Percentiles rank a stretch among this genome's conserved stretches.
Evolutionary conservation across 768 basidiomycete genomes (phyloP).

Genomic region (Solioccasus polychromus): DNA sequence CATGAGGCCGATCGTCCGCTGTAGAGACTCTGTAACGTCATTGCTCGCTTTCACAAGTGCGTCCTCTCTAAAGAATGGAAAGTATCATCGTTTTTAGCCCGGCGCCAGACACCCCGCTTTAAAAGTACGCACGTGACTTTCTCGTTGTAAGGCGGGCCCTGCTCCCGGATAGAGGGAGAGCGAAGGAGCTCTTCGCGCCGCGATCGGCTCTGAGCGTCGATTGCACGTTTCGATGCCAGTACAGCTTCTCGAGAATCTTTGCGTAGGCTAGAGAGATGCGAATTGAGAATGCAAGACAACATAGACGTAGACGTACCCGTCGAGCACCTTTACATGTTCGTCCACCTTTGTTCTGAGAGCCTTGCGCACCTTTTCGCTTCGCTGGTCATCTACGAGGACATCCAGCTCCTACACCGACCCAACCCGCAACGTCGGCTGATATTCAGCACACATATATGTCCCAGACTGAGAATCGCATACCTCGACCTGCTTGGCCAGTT

Average conservation of each 20-base stretch:
- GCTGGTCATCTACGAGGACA: conserved; percentile 69
- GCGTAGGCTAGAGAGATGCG: conserved; percentile 44
- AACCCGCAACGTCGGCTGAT: neutral
- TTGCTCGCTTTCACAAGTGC: conserved; percentile 84
- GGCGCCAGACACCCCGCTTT: neutral
- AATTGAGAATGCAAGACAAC: neutral
- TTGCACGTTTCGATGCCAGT: conserved; percentile 68
- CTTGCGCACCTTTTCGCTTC: conserved; percentile 47
- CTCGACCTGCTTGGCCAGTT: conserved; percentile 64
- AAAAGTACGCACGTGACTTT: conserved; percentile 54
- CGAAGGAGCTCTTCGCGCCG: conserved; percentile 68
- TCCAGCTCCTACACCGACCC: conserved; percentile 54
- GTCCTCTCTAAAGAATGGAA: conserved; percentile 58
- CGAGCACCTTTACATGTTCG: conserved; percentile 44
- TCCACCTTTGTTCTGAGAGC: conserved; percentile 51
- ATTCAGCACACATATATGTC: conserved; percentile 1
- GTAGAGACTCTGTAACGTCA: conserved; percentile 84
- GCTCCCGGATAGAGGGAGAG: conserved; percentile 48
- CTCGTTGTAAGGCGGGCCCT: conserved; percentile 42
- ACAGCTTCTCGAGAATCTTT: conserved; percentile 66
- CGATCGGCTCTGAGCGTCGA: conserved; percentile 58
- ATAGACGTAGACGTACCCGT: conserved; percentile 43
- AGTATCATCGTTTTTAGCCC: neutral
- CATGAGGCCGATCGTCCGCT: conserved; percentile 83
- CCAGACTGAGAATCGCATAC: conserved; percentile 34